Evolutionary conservation across 768 basidiomycete species (phyloP).

Genomic region (Xanthoconium purpureum): DNA sequence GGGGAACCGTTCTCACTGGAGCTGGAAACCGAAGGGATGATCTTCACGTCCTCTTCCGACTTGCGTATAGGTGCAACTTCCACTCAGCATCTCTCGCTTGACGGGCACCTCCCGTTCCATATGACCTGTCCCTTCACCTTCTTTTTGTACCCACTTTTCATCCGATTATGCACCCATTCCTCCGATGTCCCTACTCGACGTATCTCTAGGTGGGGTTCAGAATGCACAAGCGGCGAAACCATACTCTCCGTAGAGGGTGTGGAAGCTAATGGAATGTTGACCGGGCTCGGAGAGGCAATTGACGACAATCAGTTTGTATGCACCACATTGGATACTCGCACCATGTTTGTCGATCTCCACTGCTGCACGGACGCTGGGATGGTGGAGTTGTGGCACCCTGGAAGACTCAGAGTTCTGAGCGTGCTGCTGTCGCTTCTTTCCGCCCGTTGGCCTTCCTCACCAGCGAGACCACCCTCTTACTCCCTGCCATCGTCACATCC

Average conservation of each 20-base stretch:
- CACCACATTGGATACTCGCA: conserved; percentile 41
- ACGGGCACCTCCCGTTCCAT: conserved; percentile 42
- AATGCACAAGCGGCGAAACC: conserved; percentile 44
- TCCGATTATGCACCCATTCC: conserved; percentile 45
- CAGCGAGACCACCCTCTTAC: conserved; percentile 2
- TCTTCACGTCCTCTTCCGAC: conserved; percentile 39
- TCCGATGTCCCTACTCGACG: conserved; percentile 22
- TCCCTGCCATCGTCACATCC: conserved; percentile 43
- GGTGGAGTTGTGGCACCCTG: conserved; percentile 65
- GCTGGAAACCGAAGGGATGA: conserved; percentile 53
- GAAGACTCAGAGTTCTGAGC: conserved; percentile 52
- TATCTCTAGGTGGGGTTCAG: conserved; percentile 33
- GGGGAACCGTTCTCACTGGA: conserved; percentile 52
- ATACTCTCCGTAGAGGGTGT: conserved; percentile 58
- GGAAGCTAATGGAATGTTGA: conserved; percentile 44
- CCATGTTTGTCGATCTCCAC: conserved; percentile 45
- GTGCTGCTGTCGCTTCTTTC: conserved; percentile 44
- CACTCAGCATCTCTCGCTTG: conserved; percentile 16
- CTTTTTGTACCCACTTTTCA: conserved; percentile 49
- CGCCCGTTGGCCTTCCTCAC: conserved; percentile 14
- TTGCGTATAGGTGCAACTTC: conserved; percentile 35
- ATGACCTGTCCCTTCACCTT: conserved; percentile 43
- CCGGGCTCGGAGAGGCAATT: conserved; percentile 48
- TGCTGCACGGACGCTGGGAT: conserved; percentile 56
- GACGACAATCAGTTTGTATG: conserved; percentile 41